Percentiles rank a stretch among this genome's conserved stretches.
These are phyloP conservation scores for Ascosphaera aggregata DNA, from an alignment of 2,329 filamentous ascomycete species.

Conservation along the genomic window DNA sequence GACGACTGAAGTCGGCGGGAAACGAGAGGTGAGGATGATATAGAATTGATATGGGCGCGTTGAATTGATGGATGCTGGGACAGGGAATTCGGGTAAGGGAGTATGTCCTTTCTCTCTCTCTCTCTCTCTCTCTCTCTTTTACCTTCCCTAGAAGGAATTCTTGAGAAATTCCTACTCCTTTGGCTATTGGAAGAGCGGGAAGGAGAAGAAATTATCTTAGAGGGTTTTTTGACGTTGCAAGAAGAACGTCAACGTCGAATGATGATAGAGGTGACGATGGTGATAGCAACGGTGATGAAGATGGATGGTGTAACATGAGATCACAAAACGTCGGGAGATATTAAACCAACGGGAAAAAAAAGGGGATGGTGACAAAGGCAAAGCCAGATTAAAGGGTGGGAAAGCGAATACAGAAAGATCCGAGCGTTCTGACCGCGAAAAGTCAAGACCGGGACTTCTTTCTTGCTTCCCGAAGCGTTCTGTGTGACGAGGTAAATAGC, in stretches of 20 bases:
- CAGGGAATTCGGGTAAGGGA: constrained; percentile 1
- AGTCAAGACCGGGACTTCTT: neutral
- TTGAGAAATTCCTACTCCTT: neutral
- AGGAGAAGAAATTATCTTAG: neutral
- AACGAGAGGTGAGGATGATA: constrained; percentile 5
- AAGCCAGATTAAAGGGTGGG: neutral
- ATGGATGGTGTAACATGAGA: neutral
- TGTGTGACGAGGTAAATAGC: too few relatives aligned
- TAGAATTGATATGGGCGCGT: constrained; percentile 8
- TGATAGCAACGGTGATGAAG: neutral
- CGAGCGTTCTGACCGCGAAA: neutral
- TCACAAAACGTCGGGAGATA: neutral
- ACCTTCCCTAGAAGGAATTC: neutral
- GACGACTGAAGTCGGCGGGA: constrained; percentile 12
- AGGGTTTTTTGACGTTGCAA: neutral
- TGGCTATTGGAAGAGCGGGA: neutral
- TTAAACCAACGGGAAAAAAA: neutral
- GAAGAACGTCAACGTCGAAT: too few relatives aligned
- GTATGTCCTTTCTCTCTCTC: neutral
- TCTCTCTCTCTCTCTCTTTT: too few relatives aligned
- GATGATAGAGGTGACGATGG: neutral
- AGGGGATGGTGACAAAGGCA: neutral
- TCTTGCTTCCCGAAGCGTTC: too few relatives aligned
- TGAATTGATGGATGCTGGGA: constrained; percentile 9
- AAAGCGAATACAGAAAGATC: neutral